Conservation (phyloP, 2,329 filamentous ascomycete species). For the Sclerotinia minor region DNA sequence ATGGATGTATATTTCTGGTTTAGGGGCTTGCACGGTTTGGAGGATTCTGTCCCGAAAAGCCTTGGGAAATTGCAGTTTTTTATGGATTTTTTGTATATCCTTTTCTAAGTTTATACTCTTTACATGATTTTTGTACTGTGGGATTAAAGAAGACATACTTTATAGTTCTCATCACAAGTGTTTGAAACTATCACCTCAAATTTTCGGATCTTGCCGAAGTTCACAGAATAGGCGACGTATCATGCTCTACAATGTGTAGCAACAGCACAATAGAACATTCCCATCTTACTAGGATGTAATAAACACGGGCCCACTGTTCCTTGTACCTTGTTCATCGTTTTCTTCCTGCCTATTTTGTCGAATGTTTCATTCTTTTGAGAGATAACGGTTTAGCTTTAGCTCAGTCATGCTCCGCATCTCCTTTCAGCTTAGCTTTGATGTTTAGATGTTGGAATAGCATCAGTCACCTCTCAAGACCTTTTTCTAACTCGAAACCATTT, state of each 20-base stretch:
- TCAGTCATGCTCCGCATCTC: neutral
- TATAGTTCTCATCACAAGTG: neutral
- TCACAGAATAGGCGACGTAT: neutral
- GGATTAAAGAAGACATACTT: neutral
- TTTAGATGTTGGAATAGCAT: neutral
- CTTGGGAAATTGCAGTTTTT: neutral
- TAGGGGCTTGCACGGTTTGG: neutral
- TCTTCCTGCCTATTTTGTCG: conserved; percentile 1
- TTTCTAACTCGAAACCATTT: neutral
- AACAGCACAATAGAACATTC: neutral
- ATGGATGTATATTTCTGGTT: neutral
- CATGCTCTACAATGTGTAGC: neutral
- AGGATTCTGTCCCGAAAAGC: neutral
- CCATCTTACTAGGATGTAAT: neutral
- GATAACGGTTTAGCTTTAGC: neutral
- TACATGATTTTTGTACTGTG: neutral
- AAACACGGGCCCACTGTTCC: neutral
- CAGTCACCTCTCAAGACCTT: neutral
- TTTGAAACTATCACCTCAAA: neutral
- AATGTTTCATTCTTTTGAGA: neutral
- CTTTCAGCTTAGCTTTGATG: neutral
- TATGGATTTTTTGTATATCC: neutral
- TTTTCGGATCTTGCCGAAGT: neutral
- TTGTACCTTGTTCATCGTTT: neutral
- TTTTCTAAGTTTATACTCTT: neutral